phyloP scores from a whole-genome alignment of 2,329 filamentous ascomycete species.

The Pseudogymnoascus sp. region DNA sequence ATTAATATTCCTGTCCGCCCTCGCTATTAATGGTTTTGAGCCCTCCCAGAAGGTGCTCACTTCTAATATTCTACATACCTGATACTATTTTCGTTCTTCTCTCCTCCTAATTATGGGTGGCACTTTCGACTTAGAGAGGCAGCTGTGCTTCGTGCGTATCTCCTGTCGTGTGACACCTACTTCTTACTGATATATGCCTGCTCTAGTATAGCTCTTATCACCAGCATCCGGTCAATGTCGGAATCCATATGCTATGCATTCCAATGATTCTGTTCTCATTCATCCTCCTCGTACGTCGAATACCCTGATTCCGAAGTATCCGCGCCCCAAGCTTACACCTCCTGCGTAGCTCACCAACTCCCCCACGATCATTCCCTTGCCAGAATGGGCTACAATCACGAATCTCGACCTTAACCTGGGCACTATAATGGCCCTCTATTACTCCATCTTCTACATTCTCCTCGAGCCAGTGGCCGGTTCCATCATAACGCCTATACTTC shows the following conservation, averaged over 20 bases:
- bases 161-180: background rate
- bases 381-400: constrained; percentile 59
- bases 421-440: constrained; percentile 58
- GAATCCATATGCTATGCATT: constrained; percentile 74
- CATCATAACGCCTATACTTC: constrained; percentile 65
- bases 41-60: background rate
- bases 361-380: constrained; percentile 56
- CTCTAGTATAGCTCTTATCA: constrained; percentile 77
- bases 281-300: constrained; percentile 58
- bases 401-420: constrained; percentile 60
- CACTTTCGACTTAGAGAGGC: constrained; percentile 69
- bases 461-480: constrained; percentile 90
- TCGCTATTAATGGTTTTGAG: background rate
- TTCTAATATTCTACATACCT: constrained; percentile 1
- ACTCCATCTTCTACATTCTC: constrained; percentile 76
- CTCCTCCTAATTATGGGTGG: background rate
- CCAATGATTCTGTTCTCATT: constrained; percentile 65
- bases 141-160: constrained; percentile 70
- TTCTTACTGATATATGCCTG: constrained; percentile 14
- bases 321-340: constrained; percentile 19
- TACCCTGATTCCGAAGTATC: background rate
- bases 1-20: background rate
- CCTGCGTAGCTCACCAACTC: constrained; percentile 50
- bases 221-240: constrained; percentile 67
- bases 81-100: background rate